Conservation (phyloP, 1,284 basidiomycete species). For the Caloboletus inedulis region DNA sequence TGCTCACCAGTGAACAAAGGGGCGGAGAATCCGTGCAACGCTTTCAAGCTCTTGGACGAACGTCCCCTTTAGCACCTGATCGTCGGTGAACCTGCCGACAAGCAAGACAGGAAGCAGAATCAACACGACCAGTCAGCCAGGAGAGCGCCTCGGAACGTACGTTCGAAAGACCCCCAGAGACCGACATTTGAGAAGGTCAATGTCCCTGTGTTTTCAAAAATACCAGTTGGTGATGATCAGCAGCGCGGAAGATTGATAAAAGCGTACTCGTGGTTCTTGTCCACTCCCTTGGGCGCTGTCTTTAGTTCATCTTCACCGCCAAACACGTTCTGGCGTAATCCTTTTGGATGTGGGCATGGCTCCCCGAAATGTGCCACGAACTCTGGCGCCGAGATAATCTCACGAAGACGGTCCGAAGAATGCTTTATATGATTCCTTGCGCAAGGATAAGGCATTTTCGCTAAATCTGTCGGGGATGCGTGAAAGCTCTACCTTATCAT, state of each 20-base stretch:
- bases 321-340: conserved; percentile 70
- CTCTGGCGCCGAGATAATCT: conserved; percentile 56
- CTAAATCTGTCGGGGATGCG: not conserved
- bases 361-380: conserved; percentile 77
- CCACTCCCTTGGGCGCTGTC: conserved; percentile 83
- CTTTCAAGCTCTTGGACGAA: conserved; percentile 65
- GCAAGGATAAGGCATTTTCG: not conserved
- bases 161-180: conserved; percentile 68
- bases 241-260: not conserved
- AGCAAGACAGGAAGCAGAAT: conserved; percentile 1
- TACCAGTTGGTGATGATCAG: not conserved
- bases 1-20: conserved; percentile 83
- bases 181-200: conserved; percentile 82
- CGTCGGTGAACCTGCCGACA: conserved; percentile 66
- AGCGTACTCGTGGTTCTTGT: conserved; percentile 68
- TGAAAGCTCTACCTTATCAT: conserved; percentile 56
- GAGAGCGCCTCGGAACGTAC: conserved; percentile 42
- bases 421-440: conserved; percentile 61
- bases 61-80: conserved; percentile 53
- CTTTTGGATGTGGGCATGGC: conserved; percentile 58
- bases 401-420: conserved; percentile 62
- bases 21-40: conserved; percentile 57
- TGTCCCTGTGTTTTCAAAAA: conserved; percentile 54
- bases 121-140: not conserved
- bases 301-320: conserved; percentile 81